Evolutionary conservation across 164 flowering plant genomes (phyloP), one percentile per base, ranked within the genome.

Genomic region (Piper longum): DNA sequence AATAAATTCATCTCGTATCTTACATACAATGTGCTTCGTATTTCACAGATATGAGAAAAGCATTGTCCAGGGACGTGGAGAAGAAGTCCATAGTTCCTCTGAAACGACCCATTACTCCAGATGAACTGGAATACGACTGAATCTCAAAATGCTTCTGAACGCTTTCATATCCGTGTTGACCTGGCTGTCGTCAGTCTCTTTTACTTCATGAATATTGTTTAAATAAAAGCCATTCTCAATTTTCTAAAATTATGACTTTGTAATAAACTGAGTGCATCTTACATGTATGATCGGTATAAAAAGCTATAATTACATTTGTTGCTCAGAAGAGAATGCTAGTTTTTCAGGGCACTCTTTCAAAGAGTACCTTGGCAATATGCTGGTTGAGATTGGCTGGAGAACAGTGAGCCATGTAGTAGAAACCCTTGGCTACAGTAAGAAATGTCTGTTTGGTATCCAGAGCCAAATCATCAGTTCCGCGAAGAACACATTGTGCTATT

Each of bases 91-190:
- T 93, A 40, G 81, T 88, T 18, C 67, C 67, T 18, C 61, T 65
- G 42, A 88, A 88, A 75, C 72, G 92, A 54, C 95, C 97, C 6
- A 71, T 90, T 36, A 90, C 99, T 60, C 95, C 96, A 4, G 99
- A 93, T 74, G 97, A 93, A 76, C 75, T 90, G 73, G 97, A 93
- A 77, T 90, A 86, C 70, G 97, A 90, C 60, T 89, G 80, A 75
- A 12, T 40, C 51, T 43, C 60, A 39, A 9, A 26, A 16, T 7
- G 19, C 52, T 14, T 48, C 14, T 26, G 36, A 26, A 26, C 36
- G 36, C 36, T 26, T 26, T 26, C 36, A 26, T 26, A 26, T 26
- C 36, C 36, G 36, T 26, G 36, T 26, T 26, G 36, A 26, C 36
- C 36, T 26, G 36, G 36, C 36, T 26, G 36, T 26, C 36, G 36